Percentiles rank a stretch among this genome's conserved stretches.
Conservation (phyloP, 2,329 filamentous ascomycete species). For the Diplodia sapinea region DNA sequence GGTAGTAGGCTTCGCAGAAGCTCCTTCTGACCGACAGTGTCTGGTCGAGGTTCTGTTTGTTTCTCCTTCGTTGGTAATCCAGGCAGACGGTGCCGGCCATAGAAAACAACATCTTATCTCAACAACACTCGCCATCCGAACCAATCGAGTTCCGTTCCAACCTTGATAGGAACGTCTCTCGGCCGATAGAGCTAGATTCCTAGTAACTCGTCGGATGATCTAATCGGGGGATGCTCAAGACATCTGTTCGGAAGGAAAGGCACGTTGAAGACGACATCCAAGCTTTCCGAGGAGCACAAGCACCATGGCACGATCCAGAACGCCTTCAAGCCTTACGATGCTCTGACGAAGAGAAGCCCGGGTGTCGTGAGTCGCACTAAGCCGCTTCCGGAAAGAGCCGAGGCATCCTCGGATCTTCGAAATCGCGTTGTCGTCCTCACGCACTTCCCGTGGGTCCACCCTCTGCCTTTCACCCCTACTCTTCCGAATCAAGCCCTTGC, state of each 20-base stretch:
- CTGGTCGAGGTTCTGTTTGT: too few relatives aligned
- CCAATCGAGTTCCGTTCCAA: neutral
- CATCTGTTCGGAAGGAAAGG: neutral
- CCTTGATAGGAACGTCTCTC: neutral
- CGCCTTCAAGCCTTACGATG: neutral
- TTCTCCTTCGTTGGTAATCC: too few relatives aligned
- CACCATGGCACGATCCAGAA: neutral
- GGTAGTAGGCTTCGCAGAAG: too few relatives aligned
- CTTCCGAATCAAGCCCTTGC: slow-evolving; percentile 13
- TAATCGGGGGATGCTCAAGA: neutral
- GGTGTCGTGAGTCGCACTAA: neutral
- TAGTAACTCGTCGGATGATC: neutral
- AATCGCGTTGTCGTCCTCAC: slow-evolving; percentile 17
- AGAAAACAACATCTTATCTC: neutral
- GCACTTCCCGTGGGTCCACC: slow-evolving; percentile 15
- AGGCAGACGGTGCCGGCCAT: too few relatives aligned
- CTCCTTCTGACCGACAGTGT: too few relatives aligned
- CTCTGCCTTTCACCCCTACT: neutral
- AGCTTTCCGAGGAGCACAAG: neutral
- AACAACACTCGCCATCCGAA: neutral
- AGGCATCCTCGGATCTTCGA: slow-evolving; percentile 21
- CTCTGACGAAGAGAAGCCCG: neutral
- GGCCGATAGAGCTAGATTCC: neutral
- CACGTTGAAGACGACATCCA: neutral
- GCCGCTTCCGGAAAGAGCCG: slow-evolving; percentile 9